phyloP scores from a whole-genome alignment of 1,284 basidiomycete species.

The Puccinia coronata region DNA sequence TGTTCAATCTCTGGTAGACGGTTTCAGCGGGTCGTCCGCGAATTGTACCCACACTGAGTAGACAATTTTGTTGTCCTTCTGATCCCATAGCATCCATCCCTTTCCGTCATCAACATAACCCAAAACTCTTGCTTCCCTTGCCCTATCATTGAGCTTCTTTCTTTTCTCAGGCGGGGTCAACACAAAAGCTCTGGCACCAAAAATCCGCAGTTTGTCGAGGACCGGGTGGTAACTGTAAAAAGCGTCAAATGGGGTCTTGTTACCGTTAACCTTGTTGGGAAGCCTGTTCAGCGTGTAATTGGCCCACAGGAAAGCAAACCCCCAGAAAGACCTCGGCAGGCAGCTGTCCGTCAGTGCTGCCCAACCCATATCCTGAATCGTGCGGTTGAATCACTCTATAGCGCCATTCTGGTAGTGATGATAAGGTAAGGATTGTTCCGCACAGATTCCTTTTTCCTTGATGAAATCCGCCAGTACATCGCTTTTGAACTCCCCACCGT shows the following conservation, averaged over 20 bases:
- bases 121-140: background rate
- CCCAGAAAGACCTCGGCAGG: background rate
- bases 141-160: background rate
- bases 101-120: background rate
- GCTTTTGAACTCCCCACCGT: too few species aligned
- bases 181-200: conserved; percentile 6
- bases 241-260: conserved; percentile 3
- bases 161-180: background rate
- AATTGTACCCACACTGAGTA: background rate
- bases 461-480: background rate
- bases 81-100: conserved; percentile 3
- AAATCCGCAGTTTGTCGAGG: background rate
- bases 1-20: too few species aligned
- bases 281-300: background rate
- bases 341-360: background rate
- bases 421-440: background rate
- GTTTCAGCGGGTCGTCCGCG: background rate
- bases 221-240: background rate
- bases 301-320: background rate
- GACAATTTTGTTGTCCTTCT: background rate
- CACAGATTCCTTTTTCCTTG: background rate
- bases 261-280: background rate
- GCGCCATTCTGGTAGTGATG: conserved; percentile 11
- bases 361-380: conserved; percentile 7
- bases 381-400: background rate